Evolutionary conservation across 169 alveolate genomes (phyloP), one percentile per base, ranked within the genome.

Genomic region (Eimeria tenella): DNA sequence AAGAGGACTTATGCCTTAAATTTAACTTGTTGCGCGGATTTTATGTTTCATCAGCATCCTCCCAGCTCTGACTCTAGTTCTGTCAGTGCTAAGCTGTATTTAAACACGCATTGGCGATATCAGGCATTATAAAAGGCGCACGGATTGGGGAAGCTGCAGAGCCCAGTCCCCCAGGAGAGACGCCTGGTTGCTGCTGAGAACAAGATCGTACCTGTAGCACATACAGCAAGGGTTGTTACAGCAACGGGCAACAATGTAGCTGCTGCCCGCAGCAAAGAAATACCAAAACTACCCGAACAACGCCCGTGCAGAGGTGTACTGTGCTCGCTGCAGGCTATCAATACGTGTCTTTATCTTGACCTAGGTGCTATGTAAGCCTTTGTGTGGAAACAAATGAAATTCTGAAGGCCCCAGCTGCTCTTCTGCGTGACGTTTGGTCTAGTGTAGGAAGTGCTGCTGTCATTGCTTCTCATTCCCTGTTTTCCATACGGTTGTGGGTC

Each of bases 141-240:
- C 79, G 10, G 81, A 23, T n/a, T 63, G 79, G 17, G 91, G 91
- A 75, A 84, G 91, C 81, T 84, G 91, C 8, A 84, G 77, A 11
- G 91, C 91, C 91, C 91, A 84, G 0, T 62, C 91, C 21, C 91
- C 79, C 63, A 84, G 13, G 11, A n/a, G 21, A 21, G 91, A 52
- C 23, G 74, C 79, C 63, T 62, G 75, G 79, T 49, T 84, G 91
- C 91, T 62, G 81, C 91, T 84, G 75, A 84, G n/a, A 60, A 10
- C 42, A 55, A 84, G 52, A 25, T 84, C 91, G 55, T 84, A 84
- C 42, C 91, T 84, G 81, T 65, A 84, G 11, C 53, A 15, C 90
- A 62, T n/a, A 19, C 79, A 31, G 91, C 77, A 82, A 31, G 55
- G 53, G 42, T 31, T 19, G 65, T 53, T 15, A n/a, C 86, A 71